A percentile compares a stretch with the other conserved stretches of the same genome.
Conservation (phyloP, 1,284 basidiomycete genomes). For the Cutaneotrichosporon cyanovorans region DNA sequence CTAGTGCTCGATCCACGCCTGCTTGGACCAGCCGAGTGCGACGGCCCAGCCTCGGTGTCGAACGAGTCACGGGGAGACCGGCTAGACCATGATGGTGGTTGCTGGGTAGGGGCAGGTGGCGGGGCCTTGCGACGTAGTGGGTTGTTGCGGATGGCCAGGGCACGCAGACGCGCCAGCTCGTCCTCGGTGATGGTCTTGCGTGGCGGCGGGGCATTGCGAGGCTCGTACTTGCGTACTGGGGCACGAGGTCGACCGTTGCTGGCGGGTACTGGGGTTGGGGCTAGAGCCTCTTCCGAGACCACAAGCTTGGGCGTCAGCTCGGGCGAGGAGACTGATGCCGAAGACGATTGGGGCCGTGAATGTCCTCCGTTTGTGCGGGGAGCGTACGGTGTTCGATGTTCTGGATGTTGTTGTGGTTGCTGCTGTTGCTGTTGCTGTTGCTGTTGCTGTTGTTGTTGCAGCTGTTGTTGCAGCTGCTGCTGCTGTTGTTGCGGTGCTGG, state of each 20-base stretch:
- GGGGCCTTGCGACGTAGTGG: conserved; percentile 18
- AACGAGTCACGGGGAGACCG: conserved; percentile 19
- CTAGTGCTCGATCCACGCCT: conserved; percentile 10
- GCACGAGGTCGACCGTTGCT: not conserved
- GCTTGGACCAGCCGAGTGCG: conserved; percentile 3
- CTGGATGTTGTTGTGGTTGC: too few relatives aligned
- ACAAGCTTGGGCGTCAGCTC: too few relatives aligned
- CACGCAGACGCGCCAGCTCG: conserved; percentile 24
- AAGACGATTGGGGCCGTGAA: too few relatives aligned
- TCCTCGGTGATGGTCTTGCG: conserved; percentile 25
- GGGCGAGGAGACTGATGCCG: too few relatives aligned
- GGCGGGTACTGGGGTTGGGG: not conserved
- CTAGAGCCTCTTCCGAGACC: too few relatives aligned
- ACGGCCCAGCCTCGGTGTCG: not conserved
- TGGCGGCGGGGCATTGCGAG: conserved; percentile 18
- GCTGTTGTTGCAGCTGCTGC: too few relatives aligned
- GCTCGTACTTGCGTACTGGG: conserved; percentile 25
- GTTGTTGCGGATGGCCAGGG: conserved; percentile 25
- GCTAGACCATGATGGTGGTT: conserved; percentile 34
- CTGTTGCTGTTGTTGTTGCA: too few relatives aligned
- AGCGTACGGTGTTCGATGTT: too few relatives aligned
- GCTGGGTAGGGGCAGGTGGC: too few relatives aligned
- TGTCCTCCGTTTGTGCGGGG: too few relatives aligned
- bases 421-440: too few relatives aligned
- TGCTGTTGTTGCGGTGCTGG: too few relatives aligned